Evolutionary conservation across 352 stramenopile species (phyloP), one percentile per base, ranked within the genome.

Genomic region (Globisporangium splendens): DNA sequence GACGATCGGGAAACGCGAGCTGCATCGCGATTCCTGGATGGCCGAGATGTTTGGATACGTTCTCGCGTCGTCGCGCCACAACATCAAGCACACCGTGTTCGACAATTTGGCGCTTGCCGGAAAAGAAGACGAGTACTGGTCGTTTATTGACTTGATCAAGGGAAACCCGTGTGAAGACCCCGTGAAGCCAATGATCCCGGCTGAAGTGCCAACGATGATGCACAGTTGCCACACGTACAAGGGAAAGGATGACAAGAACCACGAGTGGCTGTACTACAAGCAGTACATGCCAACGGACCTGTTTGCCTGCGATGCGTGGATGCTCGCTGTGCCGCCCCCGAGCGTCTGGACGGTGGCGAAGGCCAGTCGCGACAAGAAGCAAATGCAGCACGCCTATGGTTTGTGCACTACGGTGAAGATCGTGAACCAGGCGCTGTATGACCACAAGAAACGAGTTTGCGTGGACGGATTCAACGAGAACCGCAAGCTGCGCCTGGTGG

Each of bases 401-500:
- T 50, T 94, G n/a, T 94, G 82, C 61, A 94, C 84, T 38, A 81
- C 67, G 53, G 69, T 94, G 53, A 91, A 89, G 59, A 50, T 86
- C 24, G 68, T 89, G 20, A 94, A 94, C 54, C 70, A 77, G 35
- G 80, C 75, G 50, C 66, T 94, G n/a, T 61, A 89, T 3, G 69
- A 83, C 33, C 82, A 79, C 58, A 88, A 86, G 52, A 63, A 66
- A 28, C 66, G 66, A 6, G 64, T 82, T 33, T 94, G 84, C 43
- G 50, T 61, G 4, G 61, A 83, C 43, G 82, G 84, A 31, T 91
- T 87, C 61, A 94, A 88, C 55, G 54, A 70, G 24, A 91, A 94
- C 67, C 75, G 73, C 22, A 68, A 70, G 21, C 60, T 94, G 46
- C 73, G 77, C 0, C 70, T 92, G 4, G 66, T 88, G 39, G 60